phyloP scores from a whole-genome alignment of 73 alveolate genomes.

The Tetrahymena thermophila region DNA sequence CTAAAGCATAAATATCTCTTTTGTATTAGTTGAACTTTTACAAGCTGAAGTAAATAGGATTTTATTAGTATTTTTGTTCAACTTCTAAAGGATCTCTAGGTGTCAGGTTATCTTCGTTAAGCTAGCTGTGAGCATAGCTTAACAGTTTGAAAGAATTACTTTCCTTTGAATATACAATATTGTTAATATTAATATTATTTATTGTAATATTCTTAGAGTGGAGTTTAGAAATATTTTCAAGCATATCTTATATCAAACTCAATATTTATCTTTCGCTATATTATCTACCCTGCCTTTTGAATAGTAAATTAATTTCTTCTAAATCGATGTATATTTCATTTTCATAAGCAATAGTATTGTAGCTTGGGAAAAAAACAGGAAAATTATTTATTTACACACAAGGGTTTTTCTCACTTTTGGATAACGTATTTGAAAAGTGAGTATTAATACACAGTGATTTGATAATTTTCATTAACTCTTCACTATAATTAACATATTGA shows the following conservation, averaged over 20 bases:
- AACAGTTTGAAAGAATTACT: neutral
- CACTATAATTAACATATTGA: neutral
- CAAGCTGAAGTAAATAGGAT: neutral
- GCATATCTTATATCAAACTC: neutral
- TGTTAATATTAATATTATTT: neutral
- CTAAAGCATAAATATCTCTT: neutral
- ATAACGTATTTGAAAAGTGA: neutral
- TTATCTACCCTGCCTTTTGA: neutral
- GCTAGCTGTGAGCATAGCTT: neutral
- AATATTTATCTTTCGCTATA: neutral
- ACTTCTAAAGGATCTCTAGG: neutral
- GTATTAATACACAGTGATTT: neutral
- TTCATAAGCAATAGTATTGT: neutral
- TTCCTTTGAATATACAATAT: neutral
- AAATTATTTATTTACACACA: neutral
- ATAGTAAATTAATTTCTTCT: neutral
- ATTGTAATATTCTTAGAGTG: neutral
- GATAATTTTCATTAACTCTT: neutral
- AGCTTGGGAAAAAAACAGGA: neutral
- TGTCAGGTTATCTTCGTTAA: neutral
- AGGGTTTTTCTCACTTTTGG: neutral
- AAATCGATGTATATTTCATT: neutral
- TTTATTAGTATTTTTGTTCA: neutral
- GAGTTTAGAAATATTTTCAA: neutral
- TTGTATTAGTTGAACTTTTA: neutral